Base-by-base conservation (phyloP, 495 filamentous ascomycete species). In the Peziza echinospora region DNA sequence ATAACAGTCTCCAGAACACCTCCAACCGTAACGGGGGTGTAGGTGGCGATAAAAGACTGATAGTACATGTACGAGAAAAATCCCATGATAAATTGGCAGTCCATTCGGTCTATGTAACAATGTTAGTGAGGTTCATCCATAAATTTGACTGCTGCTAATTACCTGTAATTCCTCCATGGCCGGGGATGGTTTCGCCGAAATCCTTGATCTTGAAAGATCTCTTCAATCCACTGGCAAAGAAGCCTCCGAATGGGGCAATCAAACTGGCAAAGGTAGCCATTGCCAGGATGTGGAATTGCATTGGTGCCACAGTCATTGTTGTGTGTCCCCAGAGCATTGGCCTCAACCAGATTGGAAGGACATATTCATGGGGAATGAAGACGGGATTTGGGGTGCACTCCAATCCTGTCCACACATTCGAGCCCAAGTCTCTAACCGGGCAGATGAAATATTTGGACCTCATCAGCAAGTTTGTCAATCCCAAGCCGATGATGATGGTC, bases 71-170 rank as follows among this genome's bases (percentile, higher is more conserved):
- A 96, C 10, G 91, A 75, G 55, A 99, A 96, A 67, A 94, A 84
- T 8, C 91, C 91, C 91, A 99, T 99, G 66, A 94, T 96, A 66
- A 94, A 94, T 60, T 99, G 91, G 65, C 91, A 99, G 57, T 99
- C 91, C 91, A 99, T 96, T 21, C 91, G 77, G 62, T 99, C 91
- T 58, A 26, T 28, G 17, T 5, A 21, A 9, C 30, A 53, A 49
- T 21, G 10, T 26, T 24, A 26, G 4, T 7, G 43, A n/a, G 9
- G 23, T 34, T 24, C 5, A 3, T 21, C 28, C 30, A 21, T 16
- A 54, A 21, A 16, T 26, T 26, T 6, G 13, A 16, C 17, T n/a
- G n/a, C n/a, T n/a, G n/a, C n/a, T n/a, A 30, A 41, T 10, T 49
- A 58, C 55, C 55, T 5, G 91, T 99, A 63, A 99, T 96, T 52